These are phyloP conservation scores for Nothophaeocryptopus gaeumannii DNA, from an alignment of 2,329 filamentous ascomycete genomes.

Conservation along the genomic window DNA sequence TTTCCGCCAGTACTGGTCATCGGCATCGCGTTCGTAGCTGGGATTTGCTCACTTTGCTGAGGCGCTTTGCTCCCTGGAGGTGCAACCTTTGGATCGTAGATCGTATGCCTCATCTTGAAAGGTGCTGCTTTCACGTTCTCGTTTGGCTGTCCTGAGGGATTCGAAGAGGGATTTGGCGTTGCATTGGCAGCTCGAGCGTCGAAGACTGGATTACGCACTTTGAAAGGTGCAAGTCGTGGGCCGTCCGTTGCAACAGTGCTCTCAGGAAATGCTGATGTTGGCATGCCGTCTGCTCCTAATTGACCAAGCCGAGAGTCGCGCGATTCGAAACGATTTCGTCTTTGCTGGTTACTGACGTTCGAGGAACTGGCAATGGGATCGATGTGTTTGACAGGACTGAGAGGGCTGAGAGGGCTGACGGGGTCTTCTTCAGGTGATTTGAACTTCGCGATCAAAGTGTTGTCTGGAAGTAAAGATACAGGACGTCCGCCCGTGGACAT, in stretches of 20 bases:
- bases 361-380: conserved; percentile 3
- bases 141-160: conserved; percentile 6
- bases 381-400: neutral
- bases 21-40: conserved; percentile 2
- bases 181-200: conserved; percentile 20
- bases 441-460: conserved; percentile 10
- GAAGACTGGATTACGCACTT: conserved; percentile 30
- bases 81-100: conserved; percentile 25
- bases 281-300: conserved; percentile 33
- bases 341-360: conserved; percentile 6
- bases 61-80: conserved; percentile 17
- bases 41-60: conserved; percentile 12
- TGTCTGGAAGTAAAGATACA: conserved; percentile 17
- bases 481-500: conserved; percentile 15
- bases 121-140: conserved; percentile 20
- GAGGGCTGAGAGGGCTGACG: conserved; percentile 18
- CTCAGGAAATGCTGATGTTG: conserved; percentile 24
- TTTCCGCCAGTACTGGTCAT: neutral
- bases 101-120: conserved; percentile 29
- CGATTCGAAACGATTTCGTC: conserved; percentile 18
- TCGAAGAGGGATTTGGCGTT: conserved; percentile 3
- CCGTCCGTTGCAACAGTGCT: conserved; percentile 5
- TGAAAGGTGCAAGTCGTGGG: conserved; percentile 24
- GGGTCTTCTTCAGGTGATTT: conserved; percentile 17
- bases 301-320: conserved; percentile 27